Evolutionary conservation across 2,329 filamentous ascomycete genomes (phyloP), one percentile per base, ranked within the genome.

Genomic region (Clarireedia sp.): DNA sequence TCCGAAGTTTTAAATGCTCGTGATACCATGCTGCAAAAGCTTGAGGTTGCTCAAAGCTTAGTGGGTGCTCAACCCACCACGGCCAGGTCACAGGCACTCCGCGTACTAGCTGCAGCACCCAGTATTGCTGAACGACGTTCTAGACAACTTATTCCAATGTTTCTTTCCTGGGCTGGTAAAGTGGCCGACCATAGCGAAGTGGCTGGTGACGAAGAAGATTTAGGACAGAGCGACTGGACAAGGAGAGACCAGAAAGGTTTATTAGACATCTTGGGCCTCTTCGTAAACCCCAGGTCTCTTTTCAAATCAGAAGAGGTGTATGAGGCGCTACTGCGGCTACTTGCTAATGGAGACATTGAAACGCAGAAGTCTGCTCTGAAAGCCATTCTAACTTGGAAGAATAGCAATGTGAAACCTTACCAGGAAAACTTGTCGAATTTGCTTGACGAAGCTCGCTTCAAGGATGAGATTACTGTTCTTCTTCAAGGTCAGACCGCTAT

Each of bases 401-500:
- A 87, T 56, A 78, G 85, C 2, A 83, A 79, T 8, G 76, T 99
- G 49, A 79, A 79, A 57, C 78, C 84, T 0, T 96, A 97, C 66
- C 83, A 90, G 64, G 90, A 96, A 63, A 89, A 91, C 63, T 72
- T 99, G 23, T 79, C 90, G 59, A 91, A 90, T 63, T 76, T 99
- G 2, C 79, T 97, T 8, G 94, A 99, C 62, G 94, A 97, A 60
- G 85, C 88, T 23, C 82, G 89, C 48, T 96, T 97, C 72, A 89
- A 90, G 66, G 94, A 97, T 66, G 92, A 97, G 68, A 78, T 99
- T n/a, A 86, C 90, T 0, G 83, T 94, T 4, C 87, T 99, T 61
- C 79, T 99, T 52, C 86, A 90, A 66, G 81, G 86, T 16, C 85
- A 88, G 17, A 83, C 83, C 56, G 72, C 85, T 54, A 86, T 96